Base-by-base conservation (phyloP, 352 stramenopile species). In the Phytophthora quininea region DNA sequence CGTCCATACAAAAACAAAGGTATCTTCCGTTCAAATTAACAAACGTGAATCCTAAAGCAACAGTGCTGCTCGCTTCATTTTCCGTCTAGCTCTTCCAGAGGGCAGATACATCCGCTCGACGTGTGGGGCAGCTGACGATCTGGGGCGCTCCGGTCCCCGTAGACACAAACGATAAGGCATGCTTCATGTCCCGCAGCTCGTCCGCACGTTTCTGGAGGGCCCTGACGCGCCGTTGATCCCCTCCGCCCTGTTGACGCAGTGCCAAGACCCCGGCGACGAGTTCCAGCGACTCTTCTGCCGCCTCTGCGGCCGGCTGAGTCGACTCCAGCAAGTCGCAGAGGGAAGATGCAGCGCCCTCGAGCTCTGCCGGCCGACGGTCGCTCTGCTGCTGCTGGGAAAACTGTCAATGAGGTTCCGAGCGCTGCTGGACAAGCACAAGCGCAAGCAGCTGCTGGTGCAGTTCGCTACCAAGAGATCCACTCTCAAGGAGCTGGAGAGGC, bases 401-500 rank as follows among this genome's bases (percentile, higher is more conserved):
- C 42, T 73, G 3, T 40, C 49, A 5, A 15, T 38, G 19, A 51
- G 48, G 8, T 69, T 74, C 60, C 54, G 53, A 7, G 54, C 49
- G 1, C 53, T 63, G 10, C 53, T 70, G 37, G 30, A 38, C 11
- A 69, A 62, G 29, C 66, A 70, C 42, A 37, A 51, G n/a, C 4
- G 12, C 10, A 52, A 59, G 11, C 55, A 74, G 2, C 33, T 74
- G 29, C 49, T 74, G 4, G 43, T 74, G 8, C 49, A 61, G 12
- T 70, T 74, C 35, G 66, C 54, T 24, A 74, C 54, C 15, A 69
- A 70, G 24, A 45, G 66, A 15, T 51, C 60, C 8, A 62, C 50
- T 6, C 55, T 74, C 0, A 59, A 66, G 6, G 54, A 50, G n/a
- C 2, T 74, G 3, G 3, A 48, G 11, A 12, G 42, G 2, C 5